phyloP scores from a whole-genome alignment of 2,329 filamentous ascomycete species.

The Fusarium domesticum region DNA sequence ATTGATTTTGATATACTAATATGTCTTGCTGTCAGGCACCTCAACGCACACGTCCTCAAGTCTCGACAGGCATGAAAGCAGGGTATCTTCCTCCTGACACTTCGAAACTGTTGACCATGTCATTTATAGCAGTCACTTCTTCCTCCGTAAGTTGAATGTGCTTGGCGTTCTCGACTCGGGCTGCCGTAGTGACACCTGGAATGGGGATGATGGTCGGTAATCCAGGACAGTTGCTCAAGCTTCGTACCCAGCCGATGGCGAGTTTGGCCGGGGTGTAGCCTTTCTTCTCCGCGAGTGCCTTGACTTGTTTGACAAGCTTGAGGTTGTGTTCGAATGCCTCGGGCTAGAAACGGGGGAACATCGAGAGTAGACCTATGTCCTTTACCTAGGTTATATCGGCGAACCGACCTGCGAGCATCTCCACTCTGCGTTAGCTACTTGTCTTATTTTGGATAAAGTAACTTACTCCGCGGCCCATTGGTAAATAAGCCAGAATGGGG shows the following conservation, averaged over 20 bases:
- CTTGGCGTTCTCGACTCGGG: slow-evolving; percentile 59
- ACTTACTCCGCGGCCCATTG: slow-evolving; percentile 57
- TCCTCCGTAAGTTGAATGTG: slow-evolving; percentile 47
- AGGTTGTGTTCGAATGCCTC: slow-evolving; percentile 64
- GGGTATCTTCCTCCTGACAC: slow-evolving; percentile 50
- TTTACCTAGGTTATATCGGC: slow-evolving; percentile 25
- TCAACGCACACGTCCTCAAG: slow-evolving; percentile 26
- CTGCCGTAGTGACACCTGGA: slow-evolving; percentile 57
- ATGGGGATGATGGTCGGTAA: slow-evolving; percentile 62
- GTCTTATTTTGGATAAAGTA: not conserved
- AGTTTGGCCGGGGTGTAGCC: slow-evolving; percentile 61
- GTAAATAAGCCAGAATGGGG: slow-evolving; percentile 69
- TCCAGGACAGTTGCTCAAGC: slow-evolving; percentile 48
- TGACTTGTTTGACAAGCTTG: slow-evolving; percentile 55
- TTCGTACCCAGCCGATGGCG: slow-evolving; percentile 61
- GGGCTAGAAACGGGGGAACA: slow-evolving; percentile 58
- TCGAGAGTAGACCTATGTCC: slow-evolving; percentile 17
- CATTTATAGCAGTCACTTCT: slow-evolving; percentile 50
- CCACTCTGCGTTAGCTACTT: slow-evolving; percentile 8
- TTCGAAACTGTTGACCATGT: slow-evolving; percentile 47
- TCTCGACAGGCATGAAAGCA: slow-evolving; percentile 34
- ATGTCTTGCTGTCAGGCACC: slow-evolving; percentile 6
- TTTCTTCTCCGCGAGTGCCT: slow-evolving; percentile 58
- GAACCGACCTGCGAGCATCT: slow-evolving; percentile 33
- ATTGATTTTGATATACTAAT: slow-evolving; percentile 10